Evolutionary conservation across 805 yeast genomes (phyloP), one percentile per base, ranked within the genome.

Genomic region (Pichia phayaonensis): DNA sequence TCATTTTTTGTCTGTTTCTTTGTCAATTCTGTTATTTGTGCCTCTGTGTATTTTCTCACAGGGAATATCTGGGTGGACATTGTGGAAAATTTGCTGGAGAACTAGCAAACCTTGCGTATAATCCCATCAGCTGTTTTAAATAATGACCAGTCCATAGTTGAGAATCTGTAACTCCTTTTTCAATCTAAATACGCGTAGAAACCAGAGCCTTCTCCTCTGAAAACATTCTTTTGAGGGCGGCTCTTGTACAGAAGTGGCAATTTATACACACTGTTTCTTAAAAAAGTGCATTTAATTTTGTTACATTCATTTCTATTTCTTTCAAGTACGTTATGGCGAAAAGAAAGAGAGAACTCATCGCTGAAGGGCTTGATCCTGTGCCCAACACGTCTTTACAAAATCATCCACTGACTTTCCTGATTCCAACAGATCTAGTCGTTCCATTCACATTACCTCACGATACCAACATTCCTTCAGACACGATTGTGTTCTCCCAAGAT

Each of bases 361-460:
- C 40, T n/a, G 18, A 36, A 10, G 21, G 7, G 20, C 21, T 22
- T 4, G 40, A 18, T 8, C 21, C 21, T 4, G 11, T 18, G 34
- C 54, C 63, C 22, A 52, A 56, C 4, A 55, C 62, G 12, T 61
- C 63, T 2, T 47, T 66, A 42, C 46, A 57, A 13, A 54, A 50
- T 26, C 59, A 56, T 23, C 76, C 77, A 0, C 47, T 73, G 45
- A 61, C 65, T 20, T 71, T 63, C 44, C 54, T 73, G 16, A 57
- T 72, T 2, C 78, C 78, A 2, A 66, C 63, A 2, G 75, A 72
- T 47, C 67, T 63, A 42, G 51, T 61, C 15, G 53, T 60, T 8
- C 60, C 67, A 8, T 53, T 64, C 34, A 52, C 64, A 2, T 53
- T 59, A 2, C 71, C 71, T n/a, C 61, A 58, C 44, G 56, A 56